Evolutionary conservation across 345 rosid genomes (phyloP), one percentile per base, ranked within the genome.

Genomic region (Raphanus raphanistrum): DNA sequence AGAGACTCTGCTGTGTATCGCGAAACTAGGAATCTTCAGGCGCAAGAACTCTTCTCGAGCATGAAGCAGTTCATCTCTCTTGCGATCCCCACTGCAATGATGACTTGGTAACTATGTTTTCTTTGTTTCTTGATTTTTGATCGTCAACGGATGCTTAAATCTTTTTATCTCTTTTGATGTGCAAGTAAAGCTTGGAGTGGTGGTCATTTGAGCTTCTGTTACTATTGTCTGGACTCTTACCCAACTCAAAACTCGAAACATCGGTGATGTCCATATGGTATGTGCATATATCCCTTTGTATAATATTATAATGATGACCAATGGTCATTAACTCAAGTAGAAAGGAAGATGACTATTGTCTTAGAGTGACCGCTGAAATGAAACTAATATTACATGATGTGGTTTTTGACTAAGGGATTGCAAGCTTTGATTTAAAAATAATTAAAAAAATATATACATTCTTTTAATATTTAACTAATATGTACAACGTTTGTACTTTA

Each of bases 191-290:
- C 80, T 75, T 89, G 3, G 87, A 88, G 55, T 83, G 89, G 87
- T 86, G 89, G 90, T 72, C 86, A 1, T 85, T 67, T 70, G 91
- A 89, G 81, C 25, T 84, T 17, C 69, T 89, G 38, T 43, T 83
- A 65, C 61, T 89, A 13, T 63, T 86, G 5, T 82, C 87, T 12
- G 94, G 88, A n/a, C 74, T 83, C 58, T 77, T 86, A 52, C 88
- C 91, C 0, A 71, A 90, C 77, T 71, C 89, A 7, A 82, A 79
- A 75, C 84, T 88, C 15, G 90, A 90, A 82, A 83, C 90, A 7
- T 79, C 90, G 16, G 89, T 84, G 12, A 45, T 89, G 33, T 89
- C 91, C 9, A 83, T 89, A 25, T 87, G 91, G 88, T 86, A 84
- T 5, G 48, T 4, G 38, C 43, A 63, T 32, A 15, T 13, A 43